A percentile compares a stretch with the other conserved stretches of the same genome.
These are phyloP conservation scores for Colletotrichum tropicale DNA, from an alignment of 2,329 filamentous ascomycete genomes.

Conservation along the genomic window DNA sequence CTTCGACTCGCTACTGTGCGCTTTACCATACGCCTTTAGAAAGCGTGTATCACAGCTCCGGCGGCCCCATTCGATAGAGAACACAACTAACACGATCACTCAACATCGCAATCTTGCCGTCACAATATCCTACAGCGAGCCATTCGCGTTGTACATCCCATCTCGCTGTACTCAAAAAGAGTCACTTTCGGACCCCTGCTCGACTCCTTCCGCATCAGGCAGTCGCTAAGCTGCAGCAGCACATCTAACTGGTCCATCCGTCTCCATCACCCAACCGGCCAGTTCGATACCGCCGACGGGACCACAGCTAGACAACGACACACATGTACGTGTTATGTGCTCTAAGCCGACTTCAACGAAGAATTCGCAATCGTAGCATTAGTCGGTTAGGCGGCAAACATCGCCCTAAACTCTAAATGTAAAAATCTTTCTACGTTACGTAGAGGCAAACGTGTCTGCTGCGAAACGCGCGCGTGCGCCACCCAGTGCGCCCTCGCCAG, in stretches of 20 bases:
- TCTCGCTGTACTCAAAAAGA: not conserved
- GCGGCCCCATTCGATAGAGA: accelerated
- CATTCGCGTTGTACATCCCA: not conserved
- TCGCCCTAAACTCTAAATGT: not conserved
- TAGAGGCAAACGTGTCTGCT: not conserved
- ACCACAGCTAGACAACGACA: not conserved
- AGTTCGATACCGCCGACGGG: not conserved
- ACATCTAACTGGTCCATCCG: not conserved
- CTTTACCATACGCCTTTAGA: not conserved
- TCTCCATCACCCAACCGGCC: not conserved
- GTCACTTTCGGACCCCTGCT: not conserved
- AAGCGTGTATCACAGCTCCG: not conserved
- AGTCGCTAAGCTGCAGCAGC: not conserved
- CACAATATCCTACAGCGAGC: accelerated
- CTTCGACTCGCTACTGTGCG: not conserved
- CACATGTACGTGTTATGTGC: accelerated
- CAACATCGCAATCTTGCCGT: accelerated
- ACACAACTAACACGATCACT: not conserved
- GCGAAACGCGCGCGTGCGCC: not conserved
- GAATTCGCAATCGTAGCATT: not conserved
- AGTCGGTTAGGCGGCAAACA: not conserved
- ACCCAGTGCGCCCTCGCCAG: not conserved
- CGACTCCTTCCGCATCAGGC: not conserved
- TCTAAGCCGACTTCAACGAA: not conserved
- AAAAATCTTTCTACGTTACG: not conserved